Evolutionary conservation across 768 basidiomycete species (phyloP).

Genomic region (Termitomyces sp.): DNA sequence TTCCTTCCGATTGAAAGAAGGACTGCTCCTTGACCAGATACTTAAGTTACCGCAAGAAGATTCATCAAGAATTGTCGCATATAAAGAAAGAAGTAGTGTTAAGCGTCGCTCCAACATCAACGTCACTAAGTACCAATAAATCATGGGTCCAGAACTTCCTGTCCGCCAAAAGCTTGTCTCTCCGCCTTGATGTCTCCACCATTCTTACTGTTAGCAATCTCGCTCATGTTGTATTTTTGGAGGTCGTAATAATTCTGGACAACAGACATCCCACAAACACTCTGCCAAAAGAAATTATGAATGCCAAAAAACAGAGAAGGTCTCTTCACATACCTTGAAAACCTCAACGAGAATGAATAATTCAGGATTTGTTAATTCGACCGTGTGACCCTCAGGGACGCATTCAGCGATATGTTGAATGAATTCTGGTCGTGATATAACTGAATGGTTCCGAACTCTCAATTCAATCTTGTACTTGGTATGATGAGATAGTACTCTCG

Average conservation of each 20-base stretch:
- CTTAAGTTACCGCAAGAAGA: neutral
- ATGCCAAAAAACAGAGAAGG: neutral
- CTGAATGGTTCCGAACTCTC: conserved; percentile 74
- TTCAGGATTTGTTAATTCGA: conserved; percentile 67
- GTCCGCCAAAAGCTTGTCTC: conserved; percentile 13
- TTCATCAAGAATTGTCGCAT: neutral
- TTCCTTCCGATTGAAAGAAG: neutral
- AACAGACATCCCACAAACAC: conserved; percentile 72
- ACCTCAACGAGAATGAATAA: conserved; percentile 78
- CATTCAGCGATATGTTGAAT: conserved; percentile 71
- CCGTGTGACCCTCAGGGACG: conserved; percentile 65
- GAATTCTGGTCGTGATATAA: conserved; percentile 53
- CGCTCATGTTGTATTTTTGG: conserved; percentile 79
- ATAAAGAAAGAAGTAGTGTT: neutral
- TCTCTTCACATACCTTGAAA: conserved; percentile 61
- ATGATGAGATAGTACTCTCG: neutral
- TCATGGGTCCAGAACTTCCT: neutral
- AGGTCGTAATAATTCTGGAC: conserved; percentile 69
- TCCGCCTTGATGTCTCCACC: conserved; percentile 27
- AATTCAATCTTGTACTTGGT: conserved; percentile 80
- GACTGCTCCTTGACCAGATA: neutral
- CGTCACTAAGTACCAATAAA: neutral
- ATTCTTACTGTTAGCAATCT: conserved; percentile 57
- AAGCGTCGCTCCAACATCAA: neutral
- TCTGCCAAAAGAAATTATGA: conserved; percentile 39